Evolutionary conservation across 148 eudicot genomes (phyloP), one percentile per base, ranked within the genome.

Genomic region (Chenopodium berlandieri): DNA sequence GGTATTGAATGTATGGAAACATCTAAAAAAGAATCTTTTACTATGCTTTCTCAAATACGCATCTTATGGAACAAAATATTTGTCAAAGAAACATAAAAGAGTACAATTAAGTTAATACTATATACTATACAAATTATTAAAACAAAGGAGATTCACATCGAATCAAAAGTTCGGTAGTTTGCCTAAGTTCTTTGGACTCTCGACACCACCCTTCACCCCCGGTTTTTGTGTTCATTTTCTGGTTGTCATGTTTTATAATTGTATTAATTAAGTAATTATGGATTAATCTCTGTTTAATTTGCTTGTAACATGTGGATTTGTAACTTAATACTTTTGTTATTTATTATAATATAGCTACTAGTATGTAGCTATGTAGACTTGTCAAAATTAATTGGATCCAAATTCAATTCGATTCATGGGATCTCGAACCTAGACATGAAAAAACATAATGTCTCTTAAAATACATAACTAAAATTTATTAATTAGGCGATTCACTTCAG

Each of bases 131-230:
- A 64, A 77, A 40, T 56, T 2, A 48, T 56, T 2, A 48, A 64
- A 34, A 76, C 48, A 73, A 69, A 44, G 54, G 63, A 65, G 85
- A 78, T 78, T 78, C 66, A 82, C 40, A n/a, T 78, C 40, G 78
- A 82, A 78, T 82, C 72, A 72, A 71, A 40, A 78, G 85, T 83
- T 83, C 64, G 85, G 85, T 78, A 63, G 60, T 73, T 64, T 83
- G 85, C 81, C 85, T 78, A 82, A 83, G 78, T 83, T 83, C 47
- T 72, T 63, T 72, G 85, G 85, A 83, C 84, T 71, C 77, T 71
- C 46, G 63, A 77, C 80, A 17, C 58, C 46, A 22, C 40, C 23
- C 22, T 19, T 50, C 40, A 46, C 47, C 56, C 25, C 11, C 22
- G 16, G 23, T 9, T 46, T 70, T 4, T 47, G n/a, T 27, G 46